Evolutionary conservation across 2,329 filamentous ascomycete genomes (phyloP).

Genomic region (Harringtonia aguacate): DNA sequence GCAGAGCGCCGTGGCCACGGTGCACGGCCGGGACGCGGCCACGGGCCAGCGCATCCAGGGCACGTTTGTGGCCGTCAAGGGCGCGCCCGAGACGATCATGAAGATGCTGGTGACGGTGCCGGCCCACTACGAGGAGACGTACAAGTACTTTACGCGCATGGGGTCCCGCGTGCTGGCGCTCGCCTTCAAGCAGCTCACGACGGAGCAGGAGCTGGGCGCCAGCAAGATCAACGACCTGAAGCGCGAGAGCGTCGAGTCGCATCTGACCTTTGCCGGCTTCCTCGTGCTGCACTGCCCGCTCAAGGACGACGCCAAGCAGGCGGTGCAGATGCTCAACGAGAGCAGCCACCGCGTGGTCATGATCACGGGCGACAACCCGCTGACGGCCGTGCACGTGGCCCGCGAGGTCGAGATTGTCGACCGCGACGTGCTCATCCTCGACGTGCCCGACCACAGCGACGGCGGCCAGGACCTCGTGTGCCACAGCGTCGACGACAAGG

Average conservation of each 20-base stretch:
- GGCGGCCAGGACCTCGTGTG: slow-evolving; percentile 75
- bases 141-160: slow-evolving; percentile 94
- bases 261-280: slow-evolving; percentile 86
- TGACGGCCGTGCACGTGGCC: slow-evolving; percentile 93
- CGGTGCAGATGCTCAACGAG: slow-evolving; percentile 95
- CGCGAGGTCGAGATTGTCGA: slow-evolving; percentile 96
- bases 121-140: slow-evolving; percentile 90
- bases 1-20: slow-evolving; percentile 85
- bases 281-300: slow-evolving; percentile 89
- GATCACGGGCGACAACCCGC: slow-evolving; percentile 97
- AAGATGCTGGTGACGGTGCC: slow-evolving; percentile 82
- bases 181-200: slow-evolving; percentile 83
- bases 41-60: slow-evolving; percentile 68
- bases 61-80: slow-evolving; percentile 93
- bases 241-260: slow-evolving; percentile 80
- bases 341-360: slow-evolving; percentile 97
- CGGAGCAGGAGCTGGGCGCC: slow-evolving; percentile 70
- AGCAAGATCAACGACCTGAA: slow-evolving; percentile 86
- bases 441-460: slow-evolving; percentile 83
- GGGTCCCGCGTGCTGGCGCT: slow-evolving; percentile 89
- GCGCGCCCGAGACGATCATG: slow-evolving; percentile 92
- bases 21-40: slow-evolving; percentile 59
- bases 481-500: slow-evolving; percentile 88
- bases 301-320: slow-evolving; percentile 90
- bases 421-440: slow-evolving; percentile 85